Percentiles rank a stretch among this genome's conserved stretches.
These are phyloP conservation scores for Tolypocladium pustulatum DNA, from an alignment of 2,329 filamentous ascomycete species.

Conservation along the genomic window DNA sequence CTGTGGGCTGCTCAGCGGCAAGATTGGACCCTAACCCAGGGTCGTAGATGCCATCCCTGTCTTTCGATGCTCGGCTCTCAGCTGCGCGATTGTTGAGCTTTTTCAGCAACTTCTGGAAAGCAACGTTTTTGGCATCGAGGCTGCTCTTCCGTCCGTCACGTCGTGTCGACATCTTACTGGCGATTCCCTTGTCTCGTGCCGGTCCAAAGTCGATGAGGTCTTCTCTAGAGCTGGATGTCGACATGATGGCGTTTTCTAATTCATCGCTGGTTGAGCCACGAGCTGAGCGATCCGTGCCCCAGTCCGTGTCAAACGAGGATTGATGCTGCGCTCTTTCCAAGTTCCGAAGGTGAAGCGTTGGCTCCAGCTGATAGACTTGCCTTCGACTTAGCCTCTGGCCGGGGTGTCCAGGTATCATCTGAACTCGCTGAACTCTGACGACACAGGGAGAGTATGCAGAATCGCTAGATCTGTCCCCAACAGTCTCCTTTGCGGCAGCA, in stretches of 20 bases:
- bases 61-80: neutral
- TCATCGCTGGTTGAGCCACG: neutral
- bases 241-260: neutral
- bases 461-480: too few relatives aligned
- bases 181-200: neutral
- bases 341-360: neutral
- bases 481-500: too few relatives aligned
- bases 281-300: neutral
- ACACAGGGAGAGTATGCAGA: neutral
- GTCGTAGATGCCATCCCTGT: neutral
- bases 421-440: neutral
- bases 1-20: neutral
- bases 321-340: neutral
- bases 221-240: neutral
- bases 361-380: neutral
- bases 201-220: neutral
- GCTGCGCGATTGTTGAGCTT: conserved; percentile 11
- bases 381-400: too few relatives aligned
- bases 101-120: conserved; percentile 16
- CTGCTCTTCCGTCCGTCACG: neutral
- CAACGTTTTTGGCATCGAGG: conserved; percentile 8
- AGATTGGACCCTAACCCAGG: neutral
- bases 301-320: neutral
- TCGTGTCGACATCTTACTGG: too few relatives aligned
- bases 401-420: neutral